These are phyloP conservation scores for Neurospora sp. DNA, from an alignment of 495 filamentous ascomycete species.

Conservation along the genomic window DNA sequence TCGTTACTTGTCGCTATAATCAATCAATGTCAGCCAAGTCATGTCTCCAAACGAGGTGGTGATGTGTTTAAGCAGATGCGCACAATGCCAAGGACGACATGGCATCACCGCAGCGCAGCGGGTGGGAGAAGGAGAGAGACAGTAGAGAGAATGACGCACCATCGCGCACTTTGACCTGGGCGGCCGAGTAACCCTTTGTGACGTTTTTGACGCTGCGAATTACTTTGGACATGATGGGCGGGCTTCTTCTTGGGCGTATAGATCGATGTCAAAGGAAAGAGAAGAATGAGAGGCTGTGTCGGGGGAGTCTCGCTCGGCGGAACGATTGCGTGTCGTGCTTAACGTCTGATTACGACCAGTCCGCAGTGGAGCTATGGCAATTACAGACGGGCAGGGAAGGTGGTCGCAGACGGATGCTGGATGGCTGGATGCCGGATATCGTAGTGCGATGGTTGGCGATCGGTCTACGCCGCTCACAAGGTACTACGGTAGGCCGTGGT, in stretches of 20 bases:
- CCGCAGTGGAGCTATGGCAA: background rate
- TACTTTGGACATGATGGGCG: conserved; percentile 79
- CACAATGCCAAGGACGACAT: background rate
- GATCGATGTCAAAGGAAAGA: background rate
- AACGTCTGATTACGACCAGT: background rate
- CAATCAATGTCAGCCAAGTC: conserved; percentile 1
- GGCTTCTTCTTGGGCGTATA: background rate
- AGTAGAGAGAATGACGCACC: conserved; percentile 48
- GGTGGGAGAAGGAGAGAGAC: background rate
- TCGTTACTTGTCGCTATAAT: conserved; percentile 90
- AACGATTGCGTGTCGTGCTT: background rate
- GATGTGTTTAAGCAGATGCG: background rate
- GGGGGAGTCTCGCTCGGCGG: background rate
- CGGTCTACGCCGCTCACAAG: background rate
- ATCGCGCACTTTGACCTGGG: conserved; percentile 99
- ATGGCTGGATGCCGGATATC: background rate
- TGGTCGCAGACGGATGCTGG: background rate
- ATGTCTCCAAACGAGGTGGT: background rate
- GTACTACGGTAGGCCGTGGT: background rate
- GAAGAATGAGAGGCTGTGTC: background rate
- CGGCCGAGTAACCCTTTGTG: conserved; percentile 94
- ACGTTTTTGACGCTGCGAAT: conserved; percentile 99
- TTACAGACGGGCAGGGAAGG: background rate
- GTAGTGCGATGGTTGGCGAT: background rate
- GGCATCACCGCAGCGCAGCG: background rate